Conservation (phyloP, 202 grass and related monocot genomes). For the Saccharum hybrid region DNA sequence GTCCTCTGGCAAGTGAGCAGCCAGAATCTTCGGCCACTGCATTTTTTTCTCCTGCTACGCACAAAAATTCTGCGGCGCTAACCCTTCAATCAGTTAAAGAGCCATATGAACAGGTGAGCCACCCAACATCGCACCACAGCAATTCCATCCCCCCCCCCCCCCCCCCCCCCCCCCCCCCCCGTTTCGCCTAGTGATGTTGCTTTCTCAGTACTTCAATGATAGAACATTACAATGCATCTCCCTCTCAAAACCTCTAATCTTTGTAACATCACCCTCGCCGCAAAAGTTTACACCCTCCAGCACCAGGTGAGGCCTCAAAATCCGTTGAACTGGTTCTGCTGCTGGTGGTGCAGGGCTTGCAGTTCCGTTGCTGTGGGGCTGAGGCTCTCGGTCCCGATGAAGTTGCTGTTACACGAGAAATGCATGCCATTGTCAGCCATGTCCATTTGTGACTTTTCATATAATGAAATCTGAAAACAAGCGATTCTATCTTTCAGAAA, state of each 20-base stretch:
- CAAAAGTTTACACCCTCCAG: conserved; percentile 42
- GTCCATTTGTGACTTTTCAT: conserved; percentile 5
- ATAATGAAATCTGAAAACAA: conserved; percentile 20
- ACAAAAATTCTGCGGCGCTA: conserved; percentile 49
- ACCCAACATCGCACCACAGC: conserved; percentile 50
- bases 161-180: no score
- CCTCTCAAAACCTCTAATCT: conserved; percentile 32
- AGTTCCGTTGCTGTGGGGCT: conserved; percentile 75
- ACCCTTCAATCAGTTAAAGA: conserved; percentile 63
- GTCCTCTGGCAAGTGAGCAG: conserved; percentile 55
- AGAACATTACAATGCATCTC: conserved; percentile 55
- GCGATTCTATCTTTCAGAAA: neutral
- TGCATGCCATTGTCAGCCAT: conserved; percentile 37
- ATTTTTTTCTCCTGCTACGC: conserved; percentile 36
- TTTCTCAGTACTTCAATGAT: conserved; percentile 64
- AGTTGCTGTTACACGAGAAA: conserved; percentile 58
- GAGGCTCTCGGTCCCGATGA: conserved; percentile 60
- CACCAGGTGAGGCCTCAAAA: conserved; percentile 54
- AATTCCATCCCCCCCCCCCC: conserved; percentile 23
- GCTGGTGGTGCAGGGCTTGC: conserved; percentile 63
- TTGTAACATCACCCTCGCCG: conserved; percentile 40
- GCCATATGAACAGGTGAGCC: conserved; percentile 60
- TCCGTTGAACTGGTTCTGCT: conserved; percentile 70
- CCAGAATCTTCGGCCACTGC: conserved; percentile 44
- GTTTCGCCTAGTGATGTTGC: conserved; percentile 55